Base-by-base conservation (phyloP, 2,329 filamentous ascomycete genomes). In the Allantophomopsis cytisporea region DNA sequence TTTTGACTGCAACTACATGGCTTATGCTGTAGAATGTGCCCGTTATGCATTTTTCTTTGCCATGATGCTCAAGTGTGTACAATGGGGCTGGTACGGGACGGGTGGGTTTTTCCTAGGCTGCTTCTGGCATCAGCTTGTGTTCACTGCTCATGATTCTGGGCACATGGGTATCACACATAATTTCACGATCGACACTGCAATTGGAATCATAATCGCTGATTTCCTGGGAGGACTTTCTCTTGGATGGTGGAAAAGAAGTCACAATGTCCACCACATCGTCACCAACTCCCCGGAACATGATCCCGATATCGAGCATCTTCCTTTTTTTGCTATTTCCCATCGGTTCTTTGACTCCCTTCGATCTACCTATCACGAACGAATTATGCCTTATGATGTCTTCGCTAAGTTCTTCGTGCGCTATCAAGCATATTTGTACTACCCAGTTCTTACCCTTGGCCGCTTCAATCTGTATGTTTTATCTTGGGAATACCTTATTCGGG, bases 161-260 rank as follows among this genome's bases (percentile, higher is more conserved):
- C 91, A 98, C 60, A 94, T 95, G 82, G 91, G 85, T 48, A 94
- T 98, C 51, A 98, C 91, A 2, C 89, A 96, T 60, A 70, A 80
- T 55, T 96, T 89, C 57, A 78, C 83, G 37, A 61, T 76, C 31
- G 91, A 98, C 58, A 82, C 81, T 2, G 68, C 82, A 37, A 85
- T 98, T 45, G 89, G 86, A 37, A 94, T 96, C 54, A 63, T 94
- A 47, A 82, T 95, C 52, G 87, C 88, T 39, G 83, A 94, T 57
- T 96, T 82, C 51, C 64, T 91, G 15, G 91, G 91, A 31, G 91
- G 91, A 0, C 62, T 98, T 28, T 94, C 86, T 18, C 63, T 94
- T 39, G 85, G 89, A 35, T 98, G 91, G 91, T 98, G 91, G 89
- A 96, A 96, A 62, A 73, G 77, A 45, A 95, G 79, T 56, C 89